Evolutionary conservation across 352 stramenopile species (phyloP), one percentile per base, ranked within the genome.

Genomic region (Pilasporangium apinafurcum): DNA sequence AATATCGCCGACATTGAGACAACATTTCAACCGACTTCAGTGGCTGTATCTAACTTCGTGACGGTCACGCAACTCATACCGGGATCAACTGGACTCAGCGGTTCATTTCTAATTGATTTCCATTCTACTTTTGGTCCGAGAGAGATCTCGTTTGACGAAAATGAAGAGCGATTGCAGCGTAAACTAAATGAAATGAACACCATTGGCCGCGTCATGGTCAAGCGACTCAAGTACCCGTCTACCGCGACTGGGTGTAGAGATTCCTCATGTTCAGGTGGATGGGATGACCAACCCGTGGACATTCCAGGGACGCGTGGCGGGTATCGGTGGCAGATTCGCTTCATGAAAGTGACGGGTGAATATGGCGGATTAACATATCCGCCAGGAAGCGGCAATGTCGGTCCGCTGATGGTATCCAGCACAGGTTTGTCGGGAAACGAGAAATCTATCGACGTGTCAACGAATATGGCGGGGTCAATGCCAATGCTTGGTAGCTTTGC

Each of bases 141-240:
- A 12, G 44, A 75, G 31, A 74, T 98, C 34, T 50, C 40, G 0
- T 98, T 97, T 49, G 71, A 97, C 47, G 94, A 97, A 61, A 68
- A 65, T 14, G 66, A 83, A 0, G 55, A 84, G 10, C 62, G 87
- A 5, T 70, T 98, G 37, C 59, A 87, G 52, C 71, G 69, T 8
- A 98, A 98, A 45, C 74, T 98, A 14, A 86, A 98, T 45, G 95
- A 98, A 65, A 96, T 98, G 76, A 91, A 86, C 41, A 97, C 87
- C 0, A 87, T 98, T 20, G 89, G 89, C 9, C 59, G 66, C 27
- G 89, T 98, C 0, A 83, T 83, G 16, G 90, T 99, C 3, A 81
- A 83, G 42, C 85, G 85, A 32, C 68, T 91, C 14, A 62, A 86
- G 20, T 97, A 97, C 51, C 94, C 93, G 6, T 95, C 76, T 16